Conservation (phyloP, 306 rosid genomes). For the Pueraria montana region DNA sequence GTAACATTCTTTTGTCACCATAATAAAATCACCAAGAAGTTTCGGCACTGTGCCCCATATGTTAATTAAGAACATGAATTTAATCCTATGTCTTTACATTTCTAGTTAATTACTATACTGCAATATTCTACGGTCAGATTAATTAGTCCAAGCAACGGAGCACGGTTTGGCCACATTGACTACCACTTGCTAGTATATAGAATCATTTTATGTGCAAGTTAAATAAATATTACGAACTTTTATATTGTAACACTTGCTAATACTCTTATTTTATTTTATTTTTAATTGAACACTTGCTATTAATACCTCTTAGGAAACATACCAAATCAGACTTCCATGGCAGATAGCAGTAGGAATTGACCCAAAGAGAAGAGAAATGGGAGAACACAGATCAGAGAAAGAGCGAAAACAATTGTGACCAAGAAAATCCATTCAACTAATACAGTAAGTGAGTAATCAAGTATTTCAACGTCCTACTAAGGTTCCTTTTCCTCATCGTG, state of each 20-base stretch:
- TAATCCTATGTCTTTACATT: background rate
- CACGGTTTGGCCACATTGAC: background rate
- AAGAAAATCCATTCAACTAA: background rate
- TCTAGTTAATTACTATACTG: background rate
- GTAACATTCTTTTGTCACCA: background rate
- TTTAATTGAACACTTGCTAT: too few species aligned
- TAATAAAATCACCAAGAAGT: background rate
- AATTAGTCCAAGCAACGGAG: conserved; percentile 1
- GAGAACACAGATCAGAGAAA: background rate
- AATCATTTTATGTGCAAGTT: background rate
- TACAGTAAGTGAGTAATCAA: background rate
- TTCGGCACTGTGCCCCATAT: too few species aligned
- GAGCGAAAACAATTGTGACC: background rate
- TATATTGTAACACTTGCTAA: background rate
- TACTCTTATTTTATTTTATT: too few species aligned
- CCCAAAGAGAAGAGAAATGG: background rate
- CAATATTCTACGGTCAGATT: background rate
- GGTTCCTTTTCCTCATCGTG: too few species aligned
- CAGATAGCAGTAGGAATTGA: background rate
- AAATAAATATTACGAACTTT: too few species aligned
- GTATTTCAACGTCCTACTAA: too few species aligned
- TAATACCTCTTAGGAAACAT: background rate
- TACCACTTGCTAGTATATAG: background rate
- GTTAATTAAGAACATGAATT: too few species aligned
- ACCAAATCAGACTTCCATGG: background rate